Base-by-base conservation (phyloP, 345 rosid species). In the Bruguiera sexangula region DNA sequence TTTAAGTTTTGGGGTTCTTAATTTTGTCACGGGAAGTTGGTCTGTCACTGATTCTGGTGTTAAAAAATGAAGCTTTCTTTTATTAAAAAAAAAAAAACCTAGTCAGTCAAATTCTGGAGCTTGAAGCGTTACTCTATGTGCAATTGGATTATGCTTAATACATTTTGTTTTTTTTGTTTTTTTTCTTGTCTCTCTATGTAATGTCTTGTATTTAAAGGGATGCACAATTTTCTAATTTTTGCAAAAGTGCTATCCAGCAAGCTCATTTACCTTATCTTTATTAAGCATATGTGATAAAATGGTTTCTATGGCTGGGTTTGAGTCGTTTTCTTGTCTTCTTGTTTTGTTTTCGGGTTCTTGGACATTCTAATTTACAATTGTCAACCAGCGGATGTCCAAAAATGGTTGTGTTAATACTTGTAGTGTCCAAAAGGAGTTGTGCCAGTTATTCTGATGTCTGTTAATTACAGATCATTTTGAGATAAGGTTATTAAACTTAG, bases 401-500 rank as follows among this genome's bases (percentile, higher is more conserved):
- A 43, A 66, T 29, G 59, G 8, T 3, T 66, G 24, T 59, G 20
- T 48, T 51, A n/a, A 20, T 43, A 34, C 50, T 43, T 43, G 50
- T 11, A 30, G 53, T 59, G 70, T 37, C 60, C 20, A 19, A 21
- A 50, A 62, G 22, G 53, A 26, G 6, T 67, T 32, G 31, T 69
- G 21, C 8, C 37, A 34, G 9, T 34, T 34, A 34, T 34, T 34
- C 65, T 62, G 46, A 58, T 64, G 27, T 59, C 32, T 59, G 62
- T 39, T 16, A 36, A 59, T 48, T 54, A 46, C 51, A 57, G 76
- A 72, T 65, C 63, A 30, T 2, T 34, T 46, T 21, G 18, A 58
- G 70, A 34, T 71, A 59, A 65, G 69, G 69, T 68, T 65, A 69
- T 31, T 62, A 54, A 66, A 65, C 39, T 57, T 24, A 50, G 39